Conservation (phyloP, 2,329 filamentous ascomycete species). For the Diaporthe eres region DNA sequence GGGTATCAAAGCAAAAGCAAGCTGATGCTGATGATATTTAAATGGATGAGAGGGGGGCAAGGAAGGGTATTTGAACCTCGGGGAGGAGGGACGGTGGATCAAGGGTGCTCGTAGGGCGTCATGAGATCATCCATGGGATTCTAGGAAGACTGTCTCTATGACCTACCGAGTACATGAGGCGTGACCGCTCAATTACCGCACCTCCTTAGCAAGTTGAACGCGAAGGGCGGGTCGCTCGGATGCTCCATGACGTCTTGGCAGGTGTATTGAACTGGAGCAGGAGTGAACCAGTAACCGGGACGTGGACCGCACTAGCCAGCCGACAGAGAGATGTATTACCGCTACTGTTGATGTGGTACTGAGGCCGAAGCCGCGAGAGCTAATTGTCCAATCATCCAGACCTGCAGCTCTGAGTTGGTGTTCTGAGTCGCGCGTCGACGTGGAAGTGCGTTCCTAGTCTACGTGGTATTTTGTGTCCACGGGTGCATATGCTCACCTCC, state of each 20-base stretch:
- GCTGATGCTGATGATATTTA: background rate
- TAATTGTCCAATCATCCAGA: constrained; percentile 14
- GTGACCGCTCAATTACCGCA: constrained; percentile 7
- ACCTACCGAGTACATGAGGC: constrained; percentile 18
- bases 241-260: constrained; percentile 37
- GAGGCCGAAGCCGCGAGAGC: constrained; percentile 35
- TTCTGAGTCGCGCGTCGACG: background rate
- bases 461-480: constrained; percentile 8
- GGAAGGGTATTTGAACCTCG: constrained; percentile 37
- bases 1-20: constrained; percentile 29
- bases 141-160: background rate
- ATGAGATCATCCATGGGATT: constrained; percentile 35
- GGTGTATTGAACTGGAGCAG: background rate
- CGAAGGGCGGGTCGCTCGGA: constrained; percentile 16
- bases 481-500: constrained; percentile 25
- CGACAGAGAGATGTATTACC: background rate
- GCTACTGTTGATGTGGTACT: background rate
- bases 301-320: constrained; percentile 21
- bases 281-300: constrained; percentile 2
- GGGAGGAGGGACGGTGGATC: background rate
- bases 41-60: background rate
- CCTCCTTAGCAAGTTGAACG: background rate
- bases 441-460: constrained; percentile 17
- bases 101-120: background rate
- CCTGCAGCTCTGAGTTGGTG: constrained; percentile 1